Evolutionary conservation across 2,329 filamentous ascomycete species (phyloP).

Genomic region (Massarina eburnea): DNA sequence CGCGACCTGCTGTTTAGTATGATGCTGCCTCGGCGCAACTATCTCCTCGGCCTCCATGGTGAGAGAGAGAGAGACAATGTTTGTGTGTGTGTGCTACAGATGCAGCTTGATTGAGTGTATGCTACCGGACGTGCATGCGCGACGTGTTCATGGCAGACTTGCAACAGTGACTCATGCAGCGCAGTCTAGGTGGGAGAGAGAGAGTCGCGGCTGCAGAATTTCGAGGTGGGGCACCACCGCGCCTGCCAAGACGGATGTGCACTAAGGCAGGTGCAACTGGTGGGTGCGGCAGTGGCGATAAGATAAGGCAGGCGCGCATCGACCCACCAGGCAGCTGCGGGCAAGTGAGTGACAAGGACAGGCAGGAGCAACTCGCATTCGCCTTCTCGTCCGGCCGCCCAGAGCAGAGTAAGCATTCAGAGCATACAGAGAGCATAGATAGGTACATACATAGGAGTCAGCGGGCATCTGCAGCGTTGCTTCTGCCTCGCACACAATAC

Average conservation of each 20-base stretch:
- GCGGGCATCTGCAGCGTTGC: no score
- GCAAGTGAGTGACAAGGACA: neutral
- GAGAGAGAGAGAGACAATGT: neutral
- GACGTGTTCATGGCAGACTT: no score
- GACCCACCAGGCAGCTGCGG: slow-evolving; percentile 2
- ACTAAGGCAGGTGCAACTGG: slow-evolving; percentile 1
- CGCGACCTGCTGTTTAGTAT: slow-evolving; percentile 82
- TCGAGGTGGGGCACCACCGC: slow-evolving; percentile 10
- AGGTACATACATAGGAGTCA: no score
- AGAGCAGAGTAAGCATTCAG: no score
- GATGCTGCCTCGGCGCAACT: slow-evolving; percentile 15
- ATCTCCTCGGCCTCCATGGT: slow-evolving; percentile 19
- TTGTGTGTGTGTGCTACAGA: neutral
- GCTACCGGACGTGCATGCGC: neutral
- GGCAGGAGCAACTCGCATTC: no score
- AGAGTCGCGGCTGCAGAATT: slow-evolving; percentile 4
- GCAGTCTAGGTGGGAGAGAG: no score
- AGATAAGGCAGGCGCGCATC: slow-evolving; percentile 1
- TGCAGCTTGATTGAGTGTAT: neutral
- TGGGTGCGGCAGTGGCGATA: slow-evolving; percentile 4
- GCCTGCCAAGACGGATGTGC: neutral
- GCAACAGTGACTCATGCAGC: neutral
- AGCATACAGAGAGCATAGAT: no score
- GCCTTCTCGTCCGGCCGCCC: no score
- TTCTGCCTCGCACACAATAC: no score